phyloP scores from a whole-genome alignment of 2,329 filamentous ascomycete species.

The Atkinsonella texensis region DNA sequence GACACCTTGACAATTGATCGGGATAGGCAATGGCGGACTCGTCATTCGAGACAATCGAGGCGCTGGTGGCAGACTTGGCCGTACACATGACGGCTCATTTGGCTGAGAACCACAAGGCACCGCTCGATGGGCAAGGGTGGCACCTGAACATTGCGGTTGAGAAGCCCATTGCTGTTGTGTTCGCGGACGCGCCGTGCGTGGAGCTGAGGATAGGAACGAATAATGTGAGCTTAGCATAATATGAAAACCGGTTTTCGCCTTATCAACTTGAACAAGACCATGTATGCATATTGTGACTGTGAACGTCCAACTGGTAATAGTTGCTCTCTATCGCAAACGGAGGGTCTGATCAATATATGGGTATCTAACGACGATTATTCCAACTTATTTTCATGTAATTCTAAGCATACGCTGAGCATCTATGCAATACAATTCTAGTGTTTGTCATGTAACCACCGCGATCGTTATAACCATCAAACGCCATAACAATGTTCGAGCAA shows the following conservation, averaged over 20 bases:
- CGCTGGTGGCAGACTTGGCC: slow-evolving; percentile 39
- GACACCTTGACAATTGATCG: neutral
- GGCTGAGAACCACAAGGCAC: slow-evolving; percentile 10
- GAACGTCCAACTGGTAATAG: neutral
- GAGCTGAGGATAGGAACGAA: slow-evolving; percentile 31
- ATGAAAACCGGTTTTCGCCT: neutral
- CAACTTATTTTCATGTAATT: neutral
- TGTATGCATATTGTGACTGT: neutral
- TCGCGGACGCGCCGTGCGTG: slow-evolving; percentile 59
- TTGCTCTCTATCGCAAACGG: neutral
- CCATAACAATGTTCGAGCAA: neutral
- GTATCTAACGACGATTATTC: neutral
- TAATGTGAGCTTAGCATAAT: slow-evolving; percentile 7
- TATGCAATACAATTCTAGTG: neutral
- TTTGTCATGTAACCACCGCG: neutral
- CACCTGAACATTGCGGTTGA: slow-evolving; percentile 50
- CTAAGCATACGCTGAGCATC: neutral
- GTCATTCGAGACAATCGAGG: slow-evolving; percentile 51
- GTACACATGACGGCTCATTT: slow-evolving; percentile 33
- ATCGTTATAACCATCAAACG: neutral
- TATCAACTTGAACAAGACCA: neutral
- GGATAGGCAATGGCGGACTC: slow-evolving; percentile 41
- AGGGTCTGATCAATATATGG: neutral
- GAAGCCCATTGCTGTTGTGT: slow-evolving; percentile 62
- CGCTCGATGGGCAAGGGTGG: slow-evolving; percentile 23